Evolutionary conservation across 257 asterid species (phyloP).

Genomic region (Solanum gandarillasii): DNA sequence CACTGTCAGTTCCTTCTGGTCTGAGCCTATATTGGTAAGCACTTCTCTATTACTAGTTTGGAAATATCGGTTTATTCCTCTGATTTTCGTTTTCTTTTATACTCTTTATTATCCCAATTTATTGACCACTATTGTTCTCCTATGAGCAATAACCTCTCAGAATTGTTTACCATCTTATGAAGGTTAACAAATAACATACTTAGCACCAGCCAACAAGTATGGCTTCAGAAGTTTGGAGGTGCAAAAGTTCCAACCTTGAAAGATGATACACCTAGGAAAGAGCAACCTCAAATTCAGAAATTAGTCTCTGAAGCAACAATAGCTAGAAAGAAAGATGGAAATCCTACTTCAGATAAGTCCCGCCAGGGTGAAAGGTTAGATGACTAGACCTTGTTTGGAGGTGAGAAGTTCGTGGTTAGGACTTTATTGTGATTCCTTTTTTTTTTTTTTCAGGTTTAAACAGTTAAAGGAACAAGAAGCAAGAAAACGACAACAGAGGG

Average conservation of each 20-base stretch:
- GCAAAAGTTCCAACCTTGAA: constrained; percentile 50
- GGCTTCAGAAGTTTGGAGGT: constrained; percentile 91
- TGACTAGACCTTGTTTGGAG: background rate
- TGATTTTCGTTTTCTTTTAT: background rate
- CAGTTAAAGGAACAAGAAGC: constrained; percentile 92
- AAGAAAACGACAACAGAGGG: constrained; percentile 41
- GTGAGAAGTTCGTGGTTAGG: background rate
- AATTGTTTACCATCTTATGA: constrained; percentile 5
- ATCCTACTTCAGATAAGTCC: constrained; percentile 38
- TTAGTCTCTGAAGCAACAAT: constrained; percentile 37
- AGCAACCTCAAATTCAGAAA: constrained; percentile 29
- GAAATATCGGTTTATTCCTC: background rate
- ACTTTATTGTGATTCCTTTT: background rate
- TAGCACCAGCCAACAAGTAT: constrained; percentile 82
- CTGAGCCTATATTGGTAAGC: constrained; percentile 89
- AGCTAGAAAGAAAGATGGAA: constrained; percentile 33
- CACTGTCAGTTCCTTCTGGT: constrained; percentile 97
- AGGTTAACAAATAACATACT: constrained; percentile 94
- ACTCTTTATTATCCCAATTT: background rate
- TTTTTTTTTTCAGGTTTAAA: constrained; percentile 58
- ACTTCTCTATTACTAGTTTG: background rate
- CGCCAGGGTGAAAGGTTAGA: constrained; percentile 88
- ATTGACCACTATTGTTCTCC: background rate
- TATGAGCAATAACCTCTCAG: background rate
- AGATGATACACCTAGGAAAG: constrained; percentile 37